Conservation (phyloP, 2,329 filamentous ascomycete species). For the Beauveria scarabaeidicola region DNA sequence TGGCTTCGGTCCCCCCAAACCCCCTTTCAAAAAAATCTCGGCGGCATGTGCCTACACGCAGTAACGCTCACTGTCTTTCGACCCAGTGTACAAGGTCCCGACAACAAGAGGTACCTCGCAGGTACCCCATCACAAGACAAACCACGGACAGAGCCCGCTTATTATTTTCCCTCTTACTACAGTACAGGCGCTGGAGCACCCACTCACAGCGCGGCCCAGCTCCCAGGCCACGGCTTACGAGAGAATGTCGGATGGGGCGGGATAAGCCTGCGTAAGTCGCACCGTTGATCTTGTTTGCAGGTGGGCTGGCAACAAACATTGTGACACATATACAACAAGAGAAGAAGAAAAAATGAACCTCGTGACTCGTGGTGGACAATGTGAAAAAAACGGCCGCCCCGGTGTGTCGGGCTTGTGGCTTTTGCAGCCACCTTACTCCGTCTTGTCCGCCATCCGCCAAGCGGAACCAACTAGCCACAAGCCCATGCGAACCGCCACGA, state of each 20-base stretch:
- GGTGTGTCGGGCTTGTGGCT: background rate
- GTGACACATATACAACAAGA: background rate
- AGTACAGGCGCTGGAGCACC: conserved; percentile 5
- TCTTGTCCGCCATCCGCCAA: background rate
- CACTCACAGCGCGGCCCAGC: background rate
- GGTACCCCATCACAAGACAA: conserved; percentile 2
- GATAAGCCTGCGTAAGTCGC: conserved; percentile 10
- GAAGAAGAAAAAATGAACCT: background rate
- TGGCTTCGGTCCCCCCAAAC: too few species aligned
- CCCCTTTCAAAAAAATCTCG: background rate
- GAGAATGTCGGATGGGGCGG: conserved; percentile 7
- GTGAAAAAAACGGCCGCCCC: background rate
- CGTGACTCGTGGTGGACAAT: background rate
- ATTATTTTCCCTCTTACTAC: conserved; percentile 11
- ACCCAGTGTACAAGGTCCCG: background rate
- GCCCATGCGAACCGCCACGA: background rate
- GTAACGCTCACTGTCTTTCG: background rate
- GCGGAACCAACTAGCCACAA: background rate
- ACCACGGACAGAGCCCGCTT: background rate
- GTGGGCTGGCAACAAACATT: background rate
- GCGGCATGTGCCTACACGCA: background rate
- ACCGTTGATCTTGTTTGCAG: background rate
- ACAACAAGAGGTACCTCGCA: background rate
- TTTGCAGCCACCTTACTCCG: background rate
- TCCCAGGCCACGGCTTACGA: conserved; percentile 5